A percentile compares a stretch with the other conserved stretches of the same genome.
phyloP scores from a whole-genome alignment of 1,284 basidiomycete species.

The Microbotryum violaceum region DNA sequence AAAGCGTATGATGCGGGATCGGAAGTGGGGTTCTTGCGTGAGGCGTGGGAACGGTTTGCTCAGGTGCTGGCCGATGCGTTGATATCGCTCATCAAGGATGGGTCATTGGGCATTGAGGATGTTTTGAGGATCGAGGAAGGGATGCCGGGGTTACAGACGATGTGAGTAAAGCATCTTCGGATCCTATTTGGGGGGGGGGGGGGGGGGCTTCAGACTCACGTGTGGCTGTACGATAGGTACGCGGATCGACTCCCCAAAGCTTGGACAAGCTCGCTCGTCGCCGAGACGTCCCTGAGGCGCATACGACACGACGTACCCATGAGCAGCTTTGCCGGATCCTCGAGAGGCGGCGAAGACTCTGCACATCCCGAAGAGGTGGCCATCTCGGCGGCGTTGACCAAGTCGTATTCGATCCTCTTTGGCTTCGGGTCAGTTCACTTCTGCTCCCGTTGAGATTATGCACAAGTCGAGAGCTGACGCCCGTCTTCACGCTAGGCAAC shows the following conservation, averaged over 20 bases:
- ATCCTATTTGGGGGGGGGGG: too few species aligned
- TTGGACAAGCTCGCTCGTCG: slow-evolving; percentile 27
- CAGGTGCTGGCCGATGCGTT: slow-evolving; percentile 20
- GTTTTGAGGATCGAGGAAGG: slow-evolving; percentile 23
- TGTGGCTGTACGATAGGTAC: slow-evolving; percentile 9
- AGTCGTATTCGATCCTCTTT: slow-evolving; percentile 26
- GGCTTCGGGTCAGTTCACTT: slow-evolving; percentile 11
- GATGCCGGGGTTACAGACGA: slow-evolving; percentile 23
- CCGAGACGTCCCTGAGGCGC: background rate
- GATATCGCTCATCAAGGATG: slow-evolving; percentile 27
- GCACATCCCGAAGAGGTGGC: background rate
- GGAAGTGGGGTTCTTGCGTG: slow-evolving; percentile 12
- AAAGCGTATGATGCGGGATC: background rate
- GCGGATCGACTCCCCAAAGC: slow-evolving; percentile 25
- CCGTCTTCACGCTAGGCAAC: background rate
- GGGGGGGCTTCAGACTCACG: background rate
- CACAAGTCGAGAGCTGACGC: too few species aligned
- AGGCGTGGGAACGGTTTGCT: slow-evolving; percentile 23
- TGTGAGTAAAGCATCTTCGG: slow-evolving; percentile 7
- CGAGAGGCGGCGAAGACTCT: background rate
- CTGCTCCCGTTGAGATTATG: too few species aligned
- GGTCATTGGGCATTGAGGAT: slow-evolving; percentile 26
- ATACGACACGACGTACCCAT: background rate
- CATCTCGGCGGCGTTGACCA: slow-evolving; percentile 15
- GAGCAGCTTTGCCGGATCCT: background rate